These are phyloP conservation scores for Schizophyllum amplum DNA, from an alignment of 1,284 basidiomycete species.

Conservation along the genomic window DNA sequence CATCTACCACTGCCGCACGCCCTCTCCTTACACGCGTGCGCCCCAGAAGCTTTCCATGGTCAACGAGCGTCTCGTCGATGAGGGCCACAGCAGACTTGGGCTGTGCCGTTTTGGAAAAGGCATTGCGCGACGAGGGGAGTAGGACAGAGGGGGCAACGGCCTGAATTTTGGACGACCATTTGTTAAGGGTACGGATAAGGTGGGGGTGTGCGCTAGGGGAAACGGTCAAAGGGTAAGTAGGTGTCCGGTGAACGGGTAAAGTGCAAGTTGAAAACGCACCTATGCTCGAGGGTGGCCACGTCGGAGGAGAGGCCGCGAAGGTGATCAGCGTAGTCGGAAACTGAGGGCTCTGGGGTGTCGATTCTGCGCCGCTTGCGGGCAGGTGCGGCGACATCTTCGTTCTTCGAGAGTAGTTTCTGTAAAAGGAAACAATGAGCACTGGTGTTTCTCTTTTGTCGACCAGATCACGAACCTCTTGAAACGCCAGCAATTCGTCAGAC, in stretches of 20 bases:
- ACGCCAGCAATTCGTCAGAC: conserved; percentile 56
- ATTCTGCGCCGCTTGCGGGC: conserved; percentile 54
- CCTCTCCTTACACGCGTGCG: conserved; percentile 49
- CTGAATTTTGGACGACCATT: conserved; percentile 93
- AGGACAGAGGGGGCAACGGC: conserved; percentile 77
- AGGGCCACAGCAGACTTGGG: conserved; percentile 59
- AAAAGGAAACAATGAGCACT: conserved; percentile 18
- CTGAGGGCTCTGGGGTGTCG: conserved; percentile 21
- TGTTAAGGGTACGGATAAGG: conserved; percentile 69
- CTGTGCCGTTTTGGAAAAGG: conserved; percentile 46
- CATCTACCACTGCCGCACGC: conserved; percentile 31
- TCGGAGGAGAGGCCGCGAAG: conserved; percentile 38
- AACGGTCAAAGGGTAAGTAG: too few relatives aligned
- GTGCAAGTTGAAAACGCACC: conserved; percentile 30
- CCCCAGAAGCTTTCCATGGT: conserved; percentile 46
- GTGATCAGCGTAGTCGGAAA: conserved; percentile 29
- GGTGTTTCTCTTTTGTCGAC: too few relatives aligned
- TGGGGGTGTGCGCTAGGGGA: conserved; percentile 53
- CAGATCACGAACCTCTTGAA: conserved; percentile 55
- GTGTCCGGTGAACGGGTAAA: too few relatives aligned
- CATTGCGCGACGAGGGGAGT: conserved; percentile 56
- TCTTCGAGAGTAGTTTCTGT: background rate
- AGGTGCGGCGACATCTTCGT: conserved; percentile 17
- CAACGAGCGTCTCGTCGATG: conserved; percentile 61
- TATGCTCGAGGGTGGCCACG: conserved; percentile 43